Evolutionary conservation across 805 yeast species (phyloP).

Genomic region (Wickerhamiella slavikovae): DNA sequence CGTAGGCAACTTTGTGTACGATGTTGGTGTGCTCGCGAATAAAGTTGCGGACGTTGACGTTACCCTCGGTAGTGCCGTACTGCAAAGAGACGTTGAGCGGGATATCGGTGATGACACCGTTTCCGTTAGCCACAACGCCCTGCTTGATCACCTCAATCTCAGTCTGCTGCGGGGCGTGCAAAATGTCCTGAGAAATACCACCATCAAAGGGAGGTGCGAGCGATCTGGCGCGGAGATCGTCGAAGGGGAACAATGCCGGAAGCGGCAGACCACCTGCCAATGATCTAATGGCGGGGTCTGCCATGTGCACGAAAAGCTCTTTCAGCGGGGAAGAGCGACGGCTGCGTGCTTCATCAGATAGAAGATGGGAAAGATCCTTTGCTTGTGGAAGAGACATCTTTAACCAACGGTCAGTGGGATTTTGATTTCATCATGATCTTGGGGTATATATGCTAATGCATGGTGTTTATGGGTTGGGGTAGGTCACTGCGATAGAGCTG

Average conservation of each 20-base stretch:
- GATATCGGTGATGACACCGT: slow-evolving; percentile 28
- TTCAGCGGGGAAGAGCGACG: slow-evolving; percentile 70
- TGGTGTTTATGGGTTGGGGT: too few relatives aligned
- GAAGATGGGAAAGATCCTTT: slow-evolving; percentile 53
- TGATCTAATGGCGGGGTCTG: slow-evolving; percentile 58
- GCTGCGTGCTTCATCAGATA: slow-evolving; percentile 57
- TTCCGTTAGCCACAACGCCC: slow-evolving; percentile 18
- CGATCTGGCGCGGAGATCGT: slow-evolving; percentile 43
- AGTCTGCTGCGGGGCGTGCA: slow-evolving; percentile 10
- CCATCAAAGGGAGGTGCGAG: slow-evolving; percentile 52
- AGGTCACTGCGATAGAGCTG: too few relatives aligned
- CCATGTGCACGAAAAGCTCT: slow-evolving; percentile 58
- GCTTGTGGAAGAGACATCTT: slow-evolving; percentile 21
- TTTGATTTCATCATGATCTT: background rate
- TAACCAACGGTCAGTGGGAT: too few relatives aligned
- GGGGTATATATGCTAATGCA: too few relatives aligned
- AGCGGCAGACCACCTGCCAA: slow-evolving; percentile 93
- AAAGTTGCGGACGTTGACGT: slow-evolving; percentile 44
- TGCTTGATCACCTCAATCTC: slow-evolving; percentile 21
- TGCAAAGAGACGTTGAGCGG: slow-evolving; percentile 76
- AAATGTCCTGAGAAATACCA: slow-evolving; percentile 30
- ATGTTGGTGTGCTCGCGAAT: slow-evolving; percentile 42
- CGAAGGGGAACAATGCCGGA: slow-evolving; percentile 83
- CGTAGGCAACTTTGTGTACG: slow-evolving; percentile 29
- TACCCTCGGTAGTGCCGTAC: slow-evolving; percentile 76